Evolutionary conservation across 2,329 filamentous ascomycete species (phyloP).

Genomic region (Cladosporium oxysporum): DNA sequence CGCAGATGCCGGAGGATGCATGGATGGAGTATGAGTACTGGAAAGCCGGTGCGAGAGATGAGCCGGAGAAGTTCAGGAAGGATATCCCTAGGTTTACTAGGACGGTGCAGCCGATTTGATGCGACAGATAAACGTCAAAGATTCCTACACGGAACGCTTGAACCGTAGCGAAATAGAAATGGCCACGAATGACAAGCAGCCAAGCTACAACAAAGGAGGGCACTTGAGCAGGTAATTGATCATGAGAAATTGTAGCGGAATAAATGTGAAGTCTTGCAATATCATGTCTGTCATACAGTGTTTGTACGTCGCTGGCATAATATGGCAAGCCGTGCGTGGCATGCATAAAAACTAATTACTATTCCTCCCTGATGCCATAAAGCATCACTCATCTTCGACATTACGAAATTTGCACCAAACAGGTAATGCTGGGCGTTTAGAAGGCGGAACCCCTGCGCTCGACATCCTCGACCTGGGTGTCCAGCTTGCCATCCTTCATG

Average conservation of each 20-base stretch:
- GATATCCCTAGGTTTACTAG: constrained; percentile 36
- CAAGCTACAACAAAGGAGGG: not conserved
- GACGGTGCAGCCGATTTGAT: constrained; percentile 28
- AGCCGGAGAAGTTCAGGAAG: constrained; percentile 39
- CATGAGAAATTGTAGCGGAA: not conserved
- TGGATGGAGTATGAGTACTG: constrained; percentile 70
- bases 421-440: constrained; percentile 25
- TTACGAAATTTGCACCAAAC: constrained; percentile 3
- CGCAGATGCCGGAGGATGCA: constrained; percentile 65
- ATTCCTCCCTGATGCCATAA: not conserved
- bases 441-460: constrained; percentile 40
- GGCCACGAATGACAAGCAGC: not conserved
- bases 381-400: not conserved
- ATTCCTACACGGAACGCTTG: not conserved
- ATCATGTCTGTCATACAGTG: constrained; percentile 2
- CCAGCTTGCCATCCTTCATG: constrained; percentile 36
- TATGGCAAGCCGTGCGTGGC: not conserved
- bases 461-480: constrained; percentile 33
- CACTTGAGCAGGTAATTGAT: not conserved
- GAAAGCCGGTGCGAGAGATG: constrained; percentile 53
- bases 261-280: not conserved
- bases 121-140: no score
- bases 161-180: not conserved
- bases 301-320: constrained; percentile 5
- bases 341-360: constrained; percentile 11